Percentiles rank a stretch among this genome's conserved stretches.
phyloP scores from a whole-genome alignment of 2,329 filamentous ascomycete species.

The Metarhizium anisopliae region DNA sequence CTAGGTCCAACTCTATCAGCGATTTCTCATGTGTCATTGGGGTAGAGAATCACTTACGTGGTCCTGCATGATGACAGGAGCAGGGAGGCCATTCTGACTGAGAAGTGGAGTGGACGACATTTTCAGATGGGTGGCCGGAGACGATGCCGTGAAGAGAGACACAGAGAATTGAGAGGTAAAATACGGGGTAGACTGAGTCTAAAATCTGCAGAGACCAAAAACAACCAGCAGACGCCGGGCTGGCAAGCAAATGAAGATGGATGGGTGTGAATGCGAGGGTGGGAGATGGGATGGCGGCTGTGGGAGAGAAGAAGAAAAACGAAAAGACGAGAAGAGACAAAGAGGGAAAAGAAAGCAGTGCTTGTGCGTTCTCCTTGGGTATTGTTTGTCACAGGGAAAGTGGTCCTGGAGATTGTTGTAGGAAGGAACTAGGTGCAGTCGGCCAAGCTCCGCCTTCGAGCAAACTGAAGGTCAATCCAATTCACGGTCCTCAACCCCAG shows the following conservation, averaged over 20 bases:
- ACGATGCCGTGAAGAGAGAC: not conserved
- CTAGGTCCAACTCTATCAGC: slow-evolving; percentile 19
- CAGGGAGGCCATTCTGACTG: slow-evolving; percentile 19
- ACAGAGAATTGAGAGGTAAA: not conserved
- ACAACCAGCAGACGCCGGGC: not conserved
- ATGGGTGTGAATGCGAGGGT: slow-evolving; percentile 2
- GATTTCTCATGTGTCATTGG: not conserved
- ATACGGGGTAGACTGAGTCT: not conserved
- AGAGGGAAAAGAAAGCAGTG: not conserved
- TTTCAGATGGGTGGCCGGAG: not conserved
- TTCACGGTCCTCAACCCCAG: not conserved
- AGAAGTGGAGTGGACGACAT: slow-evolving; percentile 29
- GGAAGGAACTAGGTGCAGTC: not conserved
- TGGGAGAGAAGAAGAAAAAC: not conserved
- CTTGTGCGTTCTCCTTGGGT: not conserved
- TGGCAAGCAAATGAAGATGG: not conserved
- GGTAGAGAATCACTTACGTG: slow-evolving; percentile 18
- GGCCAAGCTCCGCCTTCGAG: not conserved
- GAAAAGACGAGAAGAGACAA: not conserved
- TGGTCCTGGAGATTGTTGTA: not conserved
- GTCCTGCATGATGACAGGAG: slow-evolving; percentile 24
- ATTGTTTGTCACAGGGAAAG: not conserved
- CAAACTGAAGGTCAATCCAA: not conserved
- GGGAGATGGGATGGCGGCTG: slow-evolving; percentile 6
- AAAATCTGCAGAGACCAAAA: not conserved